Evolutionary conservation across 1,284 basidiomycete species (phyloP).

Genomic region (Sphaerobolus stellatus): DNA sequence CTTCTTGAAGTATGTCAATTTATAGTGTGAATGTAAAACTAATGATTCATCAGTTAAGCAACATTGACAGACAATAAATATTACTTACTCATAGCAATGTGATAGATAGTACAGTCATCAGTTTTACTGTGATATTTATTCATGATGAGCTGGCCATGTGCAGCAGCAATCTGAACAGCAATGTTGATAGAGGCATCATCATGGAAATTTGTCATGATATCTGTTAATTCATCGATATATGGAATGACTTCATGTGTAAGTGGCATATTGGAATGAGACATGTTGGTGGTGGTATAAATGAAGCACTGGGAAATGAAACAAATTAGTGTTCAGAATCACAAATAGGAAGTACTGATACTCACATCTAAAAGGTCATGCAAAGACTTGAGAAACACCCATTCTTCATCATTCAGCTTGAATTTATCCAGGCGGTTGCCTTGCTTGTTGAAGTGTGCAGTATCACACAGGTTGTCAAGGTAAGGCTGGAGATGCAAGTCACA

Average conservation of each 20-base stretch:
- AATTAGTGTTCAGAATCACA: no score
- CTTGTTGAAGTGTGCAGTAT: constrained; percentile 10
- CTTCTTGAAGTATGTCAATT: no score
- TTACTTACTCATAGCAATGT: background rate
- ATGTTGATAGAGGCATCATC: constrained; percentile 15
- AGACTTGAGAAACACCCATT: constrained; percentile 20
- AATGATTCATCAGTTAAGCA: no score
- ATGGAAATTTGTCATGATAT: constrained; percentile 10
- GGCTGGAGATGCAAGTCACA: constrained; percentile 17
- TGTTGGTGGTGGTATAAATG: constrained; percentile 21
- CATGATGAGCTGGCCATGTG: constrained; percentile 23
- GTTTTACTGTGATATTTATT: constrained; percentile 30
- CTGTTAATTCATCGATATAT: constrained; percentile 28
- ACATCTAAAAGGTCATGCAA: constrained; percentile 17
- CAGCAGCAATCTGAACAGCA: constrained; percentile 18
- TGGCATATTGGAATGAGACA: constrained; percentile 17
- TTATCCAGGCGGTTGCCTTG: background rate
- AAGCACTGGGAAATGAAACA: no score
- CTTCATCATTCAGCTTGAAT: constrained; percentile 16
- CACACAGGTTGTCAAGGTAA: constrained; percentile 9
- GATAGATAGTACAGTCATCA: constrained; percentile 25
- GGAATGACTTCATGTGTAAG: constrained; percentile 24
- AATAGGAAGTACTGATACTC: constrained; percentile 11
- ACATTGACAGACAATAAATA: no score
- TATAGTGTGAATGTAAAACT: no score